Evolutionary conservation across 1,284 basidiomycete species (phyloP).

Genomic region (Sparassis latifolia): DNA sequence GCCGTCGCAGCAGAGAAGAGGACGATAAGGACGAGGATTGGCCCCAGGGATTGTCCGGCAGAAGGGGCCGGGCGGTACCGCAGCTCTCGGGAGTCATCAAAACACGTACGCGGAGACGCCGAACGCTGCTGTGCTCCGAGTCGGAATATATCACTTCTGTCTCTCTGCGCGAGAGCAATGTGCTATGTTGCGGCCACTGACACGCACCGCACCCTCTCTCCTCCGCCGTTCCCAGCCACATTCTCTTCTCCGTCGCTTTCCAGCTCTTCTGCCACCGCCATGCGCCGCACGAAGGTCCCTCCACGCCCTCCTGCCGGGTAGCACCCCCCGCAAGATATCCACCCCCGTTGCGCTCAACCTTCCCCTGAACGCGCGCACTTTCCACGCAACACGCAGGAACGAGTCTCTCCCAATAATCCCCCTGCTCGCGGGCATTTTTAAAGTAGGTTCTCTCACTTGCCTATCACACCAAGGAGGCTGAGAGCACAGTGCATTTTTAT

Average conservation of each 20-base stretch:
- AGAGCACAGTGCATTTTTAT: slow-evolving; percentile 8
- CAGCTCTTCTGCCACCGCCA: background rate
- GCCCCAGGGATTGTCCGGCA: too few relatives aligned
- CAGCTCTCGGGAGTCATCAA: too few relatives aligned
- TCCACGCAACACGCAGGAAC: background rate
- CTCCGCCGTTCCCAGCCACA: background rate
- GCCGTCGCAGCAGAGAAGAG: too few relatives aligned
- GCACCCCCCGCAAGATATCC: background rate
- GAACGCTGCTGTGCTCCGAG: too few relatives aligned
- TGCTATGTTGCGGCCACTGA: slow-evolving; percentile 22
- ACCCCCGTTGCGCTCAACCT: background rate
- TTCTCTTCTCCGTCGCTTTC: background rate
- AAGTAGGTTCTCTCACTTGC: slow-evolving; percentile 30
- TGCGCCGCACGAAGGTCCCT: background rate
- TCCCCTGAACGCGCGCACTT: background rate
- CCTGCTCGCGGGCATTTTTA: slow-evolving; percentile 38
- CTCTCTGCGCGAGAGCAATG: slow-evolving; percentile 14
- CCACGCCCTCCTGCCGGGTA: background rate
- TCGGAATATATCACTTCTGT: too few relatives aligned
- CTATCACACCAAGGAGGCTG: background rate
- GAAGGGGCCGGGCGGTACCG: too few relatives aligned
- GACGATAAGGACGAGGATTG: too few relatives aligned
- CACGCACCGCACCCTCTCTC: slow-evolving; percentile 9
- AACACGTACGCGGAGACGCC: too few relatives aligned
- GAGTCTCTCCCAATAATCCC: slow-evolving; percentile 30